A percentile compares a stretch with the other conserved stretches of the same genome.
phyloP scores from a whole-genome alignment of 768 basidiomycete genomes.

The Mycena filopes region DNA sequence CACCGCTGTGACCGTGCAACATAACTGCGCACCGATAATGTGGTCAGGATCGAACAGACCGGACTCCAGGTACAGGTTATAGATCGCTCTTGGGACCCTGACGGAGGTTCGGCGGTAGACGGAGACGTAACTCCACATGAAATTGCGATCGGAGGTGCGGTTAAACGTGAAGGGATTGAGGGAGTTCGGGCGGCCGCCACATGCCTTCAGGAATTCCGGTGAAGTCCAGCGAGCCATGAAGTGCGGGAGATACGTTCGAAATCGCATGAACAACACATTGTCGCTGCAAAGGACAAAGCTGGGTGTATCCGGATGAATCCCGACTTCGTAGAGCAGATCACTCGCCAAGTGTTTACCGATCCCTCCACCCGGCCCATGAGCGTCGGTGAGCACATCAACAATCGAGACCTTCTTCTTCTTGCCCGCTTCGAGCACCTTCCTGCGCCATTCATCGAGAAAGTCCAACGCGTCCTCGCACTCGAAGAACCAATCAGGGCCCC shows the following conservation, averaged over 20 bases:
- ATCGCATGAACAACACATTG: neutral
- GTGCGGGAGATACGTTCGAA: neutral
- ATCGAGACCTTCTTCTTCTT: neutral
- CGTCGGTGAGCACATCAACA: neutral
- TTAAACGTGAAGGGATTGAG: neutral
- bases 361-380: neutral
- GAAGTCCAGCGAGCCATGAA: constrained; percentile 1
- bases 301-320: neutral
- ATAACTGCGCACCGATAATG: constrained; percentile 5
- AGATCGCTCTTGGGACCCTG: neutral
- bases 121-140: neutral
- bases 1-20: too few species aligned
- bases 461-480: neutral
- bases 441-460: neutral
- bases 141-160: neutral
- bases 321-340: neutral
- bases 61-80: too few species aligned
- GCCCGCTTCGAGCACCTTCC: neutral
- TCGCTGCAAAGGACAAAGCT: neutral
- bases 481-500: neutral
- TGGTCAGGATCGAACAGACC: neutral
- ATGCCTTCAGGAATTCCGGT: neutral
- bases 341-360: neutral
- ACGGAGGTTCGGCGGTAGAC: neutral
- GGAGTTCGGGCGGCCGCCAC: neutral